Base-by-base conservation (phyloP, 2,329 filamentous ascomycete species). In the Fusarium sp. region DNA sequence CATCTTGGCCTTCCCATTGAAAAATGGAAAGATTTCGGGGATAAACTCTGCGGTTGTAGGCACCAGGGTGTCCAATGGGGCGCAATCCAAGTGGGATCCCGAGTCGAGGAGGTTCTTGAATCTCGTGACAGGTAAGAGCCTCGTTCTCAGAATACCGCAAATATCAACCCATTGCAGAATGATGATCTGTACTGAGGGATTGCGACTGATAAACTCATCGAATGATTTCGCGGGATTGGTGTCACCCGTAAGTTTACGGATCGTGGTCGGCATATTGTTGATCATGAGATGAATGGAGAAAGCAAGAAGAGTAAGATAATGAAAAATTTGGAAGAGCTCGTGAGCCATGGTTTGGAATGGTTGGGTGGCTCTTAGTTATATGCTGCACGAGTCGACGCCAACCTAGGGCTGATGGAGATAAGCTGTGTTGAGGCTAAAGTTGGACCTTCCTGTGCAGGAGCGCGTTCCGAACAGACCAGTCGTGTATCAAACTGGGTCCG, bases 101-200 rank as follows among this genome's bases (percentile, higher is more conserved):
- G 47, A 18, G 3, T n/a, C 35, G 1, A 46, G 9, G 0, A 62
- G 27, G 3, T 25, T 55, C 18, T 17, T 61, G 1, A 62, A 55
- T 4, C 55, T 52, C 2, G 29, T 31, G 4, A 23, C 20, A 4
- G 56, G 41, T 6, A 62, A 35, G 1, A 62, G 25, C 18, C 47
- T 55, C 4, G 57, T 46, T 21, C 35, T 46, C 3, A 41, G 0
- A 8, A 47, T 29, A 4, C 58, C 58, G 8, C 56, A 62, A 3
- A 62, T 62, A 14, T 62, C 58, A 7, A 62, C 56, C 58, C 58
- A 62, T 42, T 62, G 57, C 3, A 62, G n/a, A 18, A 42, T 5
- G 3, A 62, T 5, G 1, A 62, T 31, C 5, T 42, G 7, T 0
- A 62, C 7, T 4, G n/a, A 33, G 1, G 23, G 8, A 3, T 55